These are phyloP conservation scores for Lithospermum erythrorhizon DNA, from an alignment of 257 asterid species.

Conservation along the genomic window DNA sequence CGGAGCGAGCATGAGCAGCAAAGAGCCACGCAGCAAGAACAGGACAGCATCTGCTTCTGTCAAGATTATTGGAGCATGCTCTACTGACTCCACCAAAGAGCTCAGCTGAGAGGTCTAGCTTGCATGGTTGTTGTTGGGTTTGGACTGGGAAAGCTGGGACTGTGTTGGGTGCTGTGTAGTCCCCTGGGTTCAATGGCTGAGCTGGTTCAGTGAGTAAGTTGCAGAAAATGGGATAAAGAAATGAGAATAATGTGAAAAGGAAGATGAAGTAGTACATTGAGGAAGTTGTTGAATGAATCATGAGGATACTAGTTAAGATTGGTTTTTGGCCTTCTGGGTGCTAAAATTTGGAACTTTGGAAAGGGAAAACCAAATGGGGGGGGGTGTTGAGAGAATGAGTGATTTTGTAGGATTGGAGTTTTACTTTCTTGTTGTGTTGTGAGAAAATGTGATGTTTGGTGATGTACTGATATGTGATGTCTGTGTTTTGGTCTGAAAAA, in stretches of 20 bases:
- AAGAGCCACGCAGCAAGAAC: slow-evolving; percentile 96
- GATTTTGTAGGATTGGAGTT: too few relatives aligned
- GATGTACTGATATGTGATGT: too few relatives aligned
- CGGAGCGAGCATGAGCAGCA: slow-evolving; percentile 93
- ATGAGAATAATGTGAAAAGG: not conserved
- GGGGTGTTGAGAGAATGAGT: too few relatives aligned
- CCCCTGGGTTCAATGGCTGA: slow-evolving; percentile 60
- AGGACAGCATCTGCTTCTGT: slow-evolving; percentile 95
- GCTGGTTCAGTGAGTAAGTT: slow-evolving; percentile 58
- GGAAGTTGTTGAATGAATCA: not conserved
- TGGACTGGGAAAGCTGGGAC: slow-evolving; percentile 89
- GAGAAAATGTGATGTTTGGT: too few relatives aligned
- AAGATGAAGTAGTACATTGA: not conserved
- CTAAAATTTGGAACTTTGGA: too few relatives aligned
- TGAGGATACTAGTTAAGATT: too few relatives aligned
- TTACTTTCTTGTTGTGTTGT: too few relatives aligned
- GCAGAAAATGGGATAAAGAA: slow-evolving; percentile 18
- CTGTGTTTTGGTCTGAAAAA: too few relatives aligned
- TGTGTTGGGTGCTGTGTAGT: slow-evolving; percentile 38
- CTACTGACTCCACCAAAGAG: slow-evolving; percentile 85
- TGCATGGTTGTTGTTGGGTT: slow-evolving; percentile 49
- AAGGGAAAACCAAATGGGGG: too few relatives aligned
- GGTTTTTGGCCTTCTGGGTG: too few relatives aligned
- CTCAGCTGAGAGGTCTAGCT: slow-evolving; percentile 72
- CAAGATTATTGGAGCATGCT: slow-evolving; percentile 75